Percentiles rank a stretch among this genome's conserved stretches.
phyloP scores from a whole-genome alignment of 1,284 basidiomycete genomes.

The Apiotrichum mycotoxinovorans region DNA sequence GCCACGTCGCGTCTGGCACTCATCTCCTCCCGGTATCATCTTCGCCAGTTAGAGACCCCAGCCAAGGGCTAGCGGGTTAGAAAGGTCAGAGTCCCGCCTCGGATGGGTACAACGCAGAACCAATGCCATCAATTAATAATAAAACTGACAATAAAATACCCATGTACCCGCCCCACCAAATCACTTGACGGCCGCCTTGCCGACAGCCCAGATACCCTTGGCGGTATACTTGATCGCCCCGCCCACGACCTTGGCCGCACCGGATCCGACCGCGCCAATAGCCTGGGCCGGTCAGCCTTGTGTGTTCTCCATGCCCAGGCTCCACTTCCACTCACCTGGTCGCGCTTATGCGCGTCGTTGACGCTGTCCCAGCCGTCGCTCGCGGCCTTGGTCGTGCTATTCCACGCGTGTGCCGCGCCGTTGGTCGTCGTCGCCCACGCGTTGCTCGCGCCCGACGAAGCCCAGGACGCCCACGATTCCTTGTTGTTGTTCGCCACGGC shows the following conservation, averaged over 20 bases:
- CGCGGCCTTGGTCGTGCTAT: constrained; percentile 8
- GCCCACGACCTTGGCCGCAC: constrained; percentile 19
- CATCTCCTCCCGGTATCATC: no score
- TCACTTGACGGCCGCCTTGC: constrained; percentile 18
- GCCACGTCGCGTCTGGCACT: no score
- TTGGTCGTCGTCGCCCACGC: constrained; percentile 1
- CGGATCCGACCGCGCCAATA: constrained; percentile 11
- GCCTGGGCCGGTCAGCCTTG: constrained; percentile 16
- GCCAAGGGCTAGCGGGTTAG: no score
- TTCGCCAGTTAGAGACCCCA: no score
- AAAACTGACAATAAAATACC: no score
- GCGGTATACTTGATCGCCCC: constrained; percentile 21
- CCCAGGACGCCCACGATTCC: neutral
- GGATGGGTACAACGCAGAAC: no score
- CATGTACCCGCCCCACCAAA: no score
- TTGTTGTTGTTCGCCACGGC: neutral
- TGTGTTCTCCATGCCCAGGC: no score
- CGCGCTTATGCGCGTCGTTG: constrained; percentile 8
- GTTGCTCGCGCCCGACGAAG: neutral
- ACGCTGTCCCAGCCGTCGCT: constrained; percentile 4
- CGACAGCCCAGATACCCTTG: constrained; percentile 25
- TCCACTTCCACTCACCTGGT: constrained; percentile 15
- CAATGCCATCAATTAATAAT: no score
- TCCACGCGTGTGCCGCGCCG: constrained; percentile 10
- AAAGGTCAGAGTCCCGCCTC: no score